Percentiles rank a stretch among this genome's conserved stretches.
These are phyloP conservation scores for Solanum neorickii DNA, from an alignment of 257 asterid species.

Conservation along the genomic window DNA sequence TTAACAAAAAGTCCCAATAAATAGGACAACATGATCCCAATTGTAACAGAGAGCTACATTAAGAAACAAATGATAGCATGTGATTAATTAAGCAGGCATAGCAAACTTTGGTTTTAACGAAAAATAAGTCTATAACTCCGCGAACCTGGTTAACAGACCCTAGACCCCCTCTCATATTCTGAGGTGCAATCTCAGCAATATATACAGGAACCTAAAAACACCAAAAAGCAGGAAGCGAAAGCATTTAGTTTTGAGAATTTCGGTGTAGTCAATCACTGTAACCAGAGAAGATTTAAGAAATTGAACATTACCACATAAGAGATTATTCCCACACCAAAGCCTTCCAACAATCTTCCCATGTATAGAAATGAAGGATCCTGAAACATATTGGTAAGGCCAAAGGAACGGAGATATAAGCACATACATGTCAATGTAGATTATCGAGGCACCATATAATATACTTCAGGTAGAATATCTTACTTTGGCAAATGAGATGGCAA, in stretches of 20 bases:
- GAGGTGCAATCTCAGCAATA: conserved; percentile 92
- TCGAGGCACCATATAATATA: not conserved
- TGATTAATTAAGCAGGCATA: not conserved
- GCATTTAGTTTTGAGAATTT: not conserved
- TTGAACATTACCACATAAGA: conserved; percentile 51
- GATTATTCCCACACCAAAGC: conserved; percentile 94
- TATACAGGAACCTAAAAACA: conserved; percentile 72
- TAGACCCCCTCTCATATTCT: conserved; percentile 67
- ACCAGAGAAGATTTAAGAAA: not conserved
- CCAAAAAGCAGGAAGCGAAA: not conserved
- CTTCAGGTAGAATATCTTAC: conserved; percentile 26
- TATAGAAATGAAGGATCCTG: conserved; percentile 78
- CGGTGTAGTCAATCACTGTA: not conserved
- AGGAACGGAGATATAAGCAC: not conserved
- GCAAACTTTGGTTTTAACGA: not conserved
- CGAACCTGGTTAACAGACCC: conserved; percentile 92
- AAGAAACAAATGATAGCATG: not conserved
- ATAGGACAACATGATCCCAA: conserved; percentile 81
- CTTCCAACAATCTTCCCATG: conserved; percentile 96
- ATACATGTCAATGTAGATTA: not conserved
- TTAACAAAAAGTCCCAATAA: conserved; percentile 63
- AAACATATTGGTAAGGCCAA: not conserved
- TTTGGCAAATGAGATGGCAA: conserved; percentile 65
- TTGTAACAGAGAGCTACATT: conserved; percentile 79
- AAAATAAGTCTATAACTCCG: not conserved